Evolutionary conservation across 495 filamentous ascomycete species (phyloP).

Genomic region (Staphylotrichum tortipilum): DNA sequence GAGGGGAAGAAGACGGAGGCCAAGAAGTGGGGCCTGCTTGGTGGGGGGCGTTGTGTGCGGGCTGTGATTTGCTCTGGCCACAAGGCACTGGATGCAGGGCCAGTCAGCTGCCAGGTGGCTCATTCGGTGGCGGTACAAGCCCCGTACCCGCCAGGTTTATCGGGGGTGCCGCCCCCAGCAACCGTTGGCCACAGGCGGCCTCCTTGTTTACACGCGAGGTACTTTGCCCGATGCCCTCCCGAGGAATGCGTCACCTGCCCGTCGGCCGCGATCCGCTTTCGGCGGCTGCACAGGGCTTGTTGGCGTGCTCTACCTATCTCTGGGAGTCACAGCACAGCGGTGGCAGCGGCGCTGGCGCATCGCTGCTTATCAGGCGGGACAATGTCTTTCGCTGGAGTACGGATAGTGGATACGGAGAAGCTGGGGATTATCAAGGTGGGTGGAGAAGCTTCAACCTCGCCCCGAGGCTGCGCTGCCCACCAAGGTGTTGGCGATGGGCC

Average conservation of each 20-base stretch:
- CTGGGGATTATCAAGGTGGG: no score
- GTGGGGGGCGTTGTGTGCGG: slow-evolving; percentile 18
- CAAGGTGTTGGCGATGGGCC: no score
- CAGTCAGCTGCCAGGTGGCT: slow-evolving; percentile 6
- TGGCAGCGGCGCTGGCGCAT: no score
- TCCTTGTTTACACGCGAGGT: neutral
- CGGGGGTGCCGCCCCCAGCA: neutral
- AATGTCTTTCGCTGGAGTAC: no score
- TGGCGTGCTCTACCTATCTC: neutral
- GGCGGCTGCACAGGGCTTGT: no score
- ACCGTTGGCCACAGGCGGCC: neutral
- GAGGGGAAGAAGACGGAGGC: slow-evolving; percentile 25
- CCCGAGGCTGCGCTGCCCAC: no score
- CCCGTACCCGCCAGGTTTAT: neutral
- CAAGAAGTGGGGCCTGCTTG: no score
- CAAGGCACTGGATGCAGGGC: slow-evolving; percentile 18
- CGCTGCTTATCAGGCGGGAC: no score
- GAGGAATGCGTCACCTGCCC: neutral
- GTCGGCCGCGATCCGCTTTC: slow-evolving; percentile 1
- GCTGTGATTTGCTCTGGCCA: slow-evolving; percentile 12
- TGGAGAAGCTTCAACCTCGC: no score
- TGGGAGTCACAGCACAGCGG: no score
- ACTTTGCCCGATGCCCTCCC: neutral
- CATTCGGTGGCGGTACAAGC: neutral
- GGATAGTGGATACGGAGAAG: no score